Evolutionary conservation across 306 rosid genomes (phyloP).

Genomic region (Vigna mungo): DNA sequence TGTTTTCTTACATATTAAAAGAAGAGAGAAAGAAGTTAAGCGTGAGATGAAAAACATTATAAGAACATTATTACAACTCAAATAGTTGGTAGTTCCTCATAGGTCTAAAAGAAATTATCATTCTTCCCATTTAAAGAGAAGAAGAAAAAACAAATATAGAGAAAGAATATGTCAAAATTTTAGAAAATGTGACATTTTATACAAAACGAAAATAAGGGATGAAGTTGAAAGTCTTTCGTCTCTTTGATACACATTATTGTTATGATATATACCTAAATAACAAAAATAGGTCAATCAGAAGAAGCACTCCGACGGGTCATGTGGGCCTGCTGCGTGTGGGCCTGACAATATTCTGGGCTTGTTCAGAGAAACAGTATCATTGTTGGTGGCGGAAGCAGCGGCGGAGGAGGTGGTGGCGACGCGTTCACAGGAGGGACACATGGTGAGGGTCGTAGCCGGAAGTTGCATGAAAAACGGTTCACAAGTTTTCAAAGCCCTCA

Average conservation of each 20-base stretch:
- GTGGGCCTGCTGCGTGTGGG: conserved; percentile 54
- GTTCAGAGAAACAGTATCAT: conserved; percentile 7
- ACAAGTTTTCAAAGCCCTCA: conserved; percentile 83
- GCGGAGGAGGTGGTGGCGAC: conserved; percentile 63
- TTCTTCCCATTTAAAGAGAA: background rate
- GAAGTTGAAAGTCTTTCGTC: conserved; percentile 18
- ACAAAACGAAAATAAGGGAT: background rate
- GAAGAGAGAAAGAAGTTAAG: background rate
- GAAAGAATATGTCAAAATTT: conserved; percentile 32
- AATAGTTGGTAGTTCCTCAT: background rate
- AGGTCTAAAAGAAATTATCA: conserved; percentile 5
- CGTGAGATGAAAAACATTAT: background rate
- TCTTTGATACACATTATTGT: background rate
- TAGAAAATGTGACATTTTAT: background rate
- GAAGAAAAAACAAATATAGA: conserved; percentile 7
- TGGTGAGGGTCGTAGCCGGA: conserved; percentile 97
- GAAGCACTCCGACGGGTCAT: conserved; percentile 53
- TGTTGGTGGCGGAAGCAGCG: conserved; percentile 46
- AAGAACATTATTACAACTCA: background rate
- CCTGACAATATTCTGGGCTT: conserved; percentile 46
- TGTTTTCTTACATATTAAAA: background rate
- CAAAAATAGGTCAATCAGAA: conserved; percentile 3
- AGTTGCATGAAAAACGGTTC: conserved; percentile 92
- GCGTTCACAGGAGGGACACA: conserved; percentile 96
- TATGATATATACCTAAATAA: background rate